Percentiles rank a stretch among this genome's conserved stretches.
These are phyloP conservation scores for Cynanchum wilfordii DNA, from an alignment of 257 asterid genomes.

Conservation along the genomic window DNA sequence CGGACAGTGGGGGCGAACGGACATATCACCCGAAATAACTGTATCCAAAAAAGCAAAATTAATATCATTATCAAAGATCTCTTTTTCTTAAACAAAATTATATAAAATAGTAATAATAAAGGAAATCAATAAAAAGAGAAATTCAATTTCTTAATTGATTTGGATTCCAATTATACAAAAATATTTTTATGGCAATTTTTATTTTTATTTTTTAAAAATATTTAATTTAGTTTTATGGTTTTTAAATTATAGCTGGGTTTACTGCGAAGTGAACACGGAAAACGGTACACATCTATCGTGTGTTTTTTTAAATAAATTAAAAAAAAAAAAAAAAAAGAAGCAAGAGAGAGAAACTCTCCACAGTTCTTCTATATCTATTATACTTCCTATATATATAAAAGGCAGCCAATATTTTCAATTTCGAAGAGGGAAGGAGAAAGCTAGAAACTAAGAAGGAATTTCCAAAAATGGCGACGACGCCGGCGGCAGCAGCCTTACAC, in stretches of 20 bases:
- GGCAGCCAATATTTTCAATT: neutral
- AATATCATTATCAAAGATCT: no score
- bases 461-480: neutral
- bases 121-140: no score
- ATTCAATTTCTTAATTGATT: no score
- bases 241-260: neutral
- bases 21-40: no score
- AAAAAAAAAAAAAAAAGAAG: neutral
- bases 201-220: no score
- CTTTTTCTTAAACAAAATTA: no score
- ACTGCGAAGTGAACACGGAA: neutral
- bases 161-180: no score
- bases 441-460: neutral
- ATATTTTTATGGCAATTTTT: no score
- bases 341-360: neutral
- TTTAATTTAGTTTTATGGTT: no score
- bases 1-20: no score
- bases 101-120: no score
- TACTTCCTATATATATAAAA: neutral
- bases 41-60: no score
- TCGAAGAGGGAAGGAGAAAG: neutral
- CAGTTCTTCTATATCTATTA: neutral
- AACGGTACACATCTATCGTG: neutral
- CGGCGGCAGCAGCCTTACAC: slow-evolving; percentile 23
- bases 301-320: neutral